Base-by-base conservation (phyloP, 805 yeast species). In the Schwanniomyces sp. region DNA sequence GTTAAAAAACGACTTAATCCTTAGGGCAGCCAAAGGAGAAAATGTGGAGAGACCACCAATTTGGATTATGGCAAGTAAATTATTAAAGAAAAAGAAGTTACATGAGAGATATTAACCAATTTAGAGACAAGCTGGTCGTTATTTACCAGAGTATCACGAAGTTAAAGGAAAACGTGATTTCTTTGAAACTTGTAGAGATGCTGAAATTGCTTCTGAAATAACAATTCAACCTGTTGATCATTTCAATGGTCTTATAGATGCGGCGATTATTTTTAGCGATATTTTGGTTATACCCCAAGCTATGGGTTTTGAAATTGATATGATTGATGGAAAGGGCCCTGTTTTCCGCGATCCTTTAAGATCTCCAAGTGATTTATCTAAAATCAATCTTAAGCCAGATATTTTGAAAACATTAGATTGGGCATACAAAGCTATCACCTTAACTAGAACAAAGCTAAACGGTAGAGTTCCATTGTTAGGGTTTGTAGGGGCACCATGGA, bases 401-500 rank as follows among this genome's bases (percentile, higher is more conserved):
- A 85, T 94, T 26, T 61, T 76, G 50, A 81, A 86, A 61, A 91
- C 86, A 57, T 76, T 94, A 46, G 96, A 78, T 46, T 94, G 98
- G 97, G 97, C 97, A 4, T 88, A 89, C 73, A 85, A 87, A 59
- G 87, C 97, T n/a, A 88, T 94, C 55, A 86, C 95, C 3, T 69
- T 88, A 53, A 94, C 99, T n/a, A 80, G 99, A 67, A 76, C 76
- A 53, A 89, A 88, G 61, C 78, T 94, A 50, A 70, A 84, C 37
- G 99, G 99, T 43, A 80, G 96, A 59, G 97, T 91, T 10, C 99
- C 99, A 26, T 74, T 94, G 52, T 76, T 94, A 44, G 99, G 99
- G 3, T 94, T 94, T 70, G 88, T 91, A 56, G 99, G 99, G 46
- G 97, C 96, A 7, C 99, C 99, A 47, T 94, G 97, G 97, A 94